Conservation (phyloP, 345 rosid genomes). For the Moricandia arvensis region DNA sequence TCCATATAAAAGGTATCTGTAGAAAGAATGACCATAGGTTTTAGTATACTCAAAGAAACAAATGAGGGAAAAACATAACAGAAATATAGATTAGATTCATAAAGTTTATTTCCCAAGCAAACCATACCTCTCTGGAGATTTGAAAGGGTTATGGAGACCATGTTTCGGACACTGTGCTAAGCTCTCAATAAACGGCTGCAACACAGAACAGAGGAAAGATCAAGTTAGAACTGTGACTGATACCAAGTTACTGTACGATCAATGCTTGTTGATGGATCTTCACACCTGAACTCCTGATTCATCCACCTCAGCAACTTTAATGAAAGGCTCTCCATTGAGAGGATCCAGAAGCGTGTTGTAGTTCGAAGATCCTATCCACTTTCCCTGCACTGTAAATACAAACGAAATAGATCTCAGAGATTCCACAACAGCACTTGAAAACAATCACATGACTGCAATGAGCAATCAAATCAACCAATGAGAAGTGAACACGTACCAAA, state of each 20-base stretch:
- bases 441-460: not conserved
- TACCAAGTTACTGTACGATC: not conserved
- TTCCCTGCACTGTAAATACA: slow-evolving; percentile 72
- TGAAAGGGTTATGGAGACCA: slow-evolving; percentile 97
- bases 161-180: slow-evolving; percentile 90
- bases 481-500: slow-evolving; percentile 51
- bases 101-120: slow-evolving; percentile 5
- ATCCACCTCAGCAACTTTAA: slow-evolving; percentile 77
- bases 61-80: not conserved
- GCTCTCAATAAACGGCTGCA: slow-evolving; percentile 95
- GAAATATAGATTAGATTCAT: not conserved
- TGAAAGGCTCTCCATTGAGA: slow-evolving; percentile 90
- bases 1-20: slow-evolving; percentile 89
- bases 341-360: slow-evolving; percentile 78
- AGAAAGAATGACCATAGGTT: not conserved
- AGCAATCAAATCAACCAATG: not conserved
- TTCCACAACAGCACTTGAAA: slow-evolving; percentile 4
- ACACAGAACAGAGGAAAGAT: slow-evolving; percentile 27
- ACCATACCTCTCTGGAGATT: slow-evolving; percentile 84
- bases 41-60: not conserved
- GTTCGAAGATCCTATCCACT: slow-evolving; percentile 70
- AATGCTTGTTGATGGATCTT: not conserved
- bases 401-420: not conserved
- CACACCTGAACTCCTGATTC: slow-evolving; percentile 72
- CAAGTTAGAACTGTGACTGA: not conserved